Evolutionary conservation across 2,329 filamentous ascomycete genomes (phyloP).

Genomic region (Fusarium hostae): DNA sequence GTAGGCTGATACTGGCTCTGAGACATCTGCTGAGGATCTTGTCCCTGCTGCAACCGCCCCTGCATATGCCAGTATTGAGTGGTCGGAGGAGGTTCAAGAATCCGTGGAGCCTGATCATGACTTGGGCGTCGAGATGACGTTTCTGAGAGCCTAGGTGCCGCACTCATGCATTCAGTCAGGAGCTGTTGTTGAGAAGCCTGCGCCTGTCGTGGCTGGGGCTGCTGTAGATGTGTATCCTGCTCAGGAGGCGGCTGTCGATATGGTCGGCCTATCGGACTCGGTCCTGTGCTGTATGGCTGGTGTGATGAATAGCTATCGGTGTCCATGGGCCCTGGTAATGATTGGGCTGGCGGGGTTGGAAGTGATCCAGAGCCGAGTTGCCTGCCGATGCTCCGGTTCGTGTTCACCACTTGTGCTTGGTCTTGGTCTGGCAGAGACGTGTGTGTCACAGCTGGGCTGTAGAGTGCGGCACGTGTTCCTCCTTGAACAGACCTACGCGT

Average conservation of each 20-base stretch:
- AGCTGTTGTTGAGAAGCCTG: background rate
- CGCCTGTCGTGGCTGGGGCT: background rate
- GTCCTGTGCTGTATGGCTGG: background rate
- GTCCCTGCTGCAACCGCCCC: background rate
- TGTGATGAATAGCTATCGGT: background rate
- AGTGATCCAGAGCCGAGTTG: background rate
- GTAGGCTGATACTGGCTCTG: background rate
- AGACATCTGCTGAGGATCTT: background rate
- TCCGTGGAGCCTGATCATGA: background rate
- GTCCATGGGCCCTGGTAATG: background rate
- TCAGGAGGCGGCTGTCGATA: background rate
- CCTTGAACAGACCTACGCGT: background rate
- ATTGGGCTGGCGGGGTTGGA: background rate
- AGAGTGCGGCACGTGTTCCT: background rate
- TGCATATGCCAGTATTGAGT: constrained; percentile 1
- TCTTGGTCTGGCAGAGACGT: background rate
- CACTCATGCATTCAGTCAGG: background rate
- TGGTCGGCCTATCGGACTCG: background rate
- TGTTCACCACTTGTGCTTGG: background rate
- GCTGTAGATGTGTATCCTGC: background rate
- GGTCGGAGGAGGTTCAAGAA: background rate
- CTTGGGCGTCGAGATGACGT: background rate
- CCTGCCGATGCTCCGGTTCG: background rate
- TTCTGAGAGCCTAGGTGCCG: background rate
- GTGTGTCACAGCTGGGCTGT: background rate